These are phyloP conservation scores for Scutellaria galericulata DNA, from an alignment of 257 asterid species.

Conservation along the genomic window DNA sequence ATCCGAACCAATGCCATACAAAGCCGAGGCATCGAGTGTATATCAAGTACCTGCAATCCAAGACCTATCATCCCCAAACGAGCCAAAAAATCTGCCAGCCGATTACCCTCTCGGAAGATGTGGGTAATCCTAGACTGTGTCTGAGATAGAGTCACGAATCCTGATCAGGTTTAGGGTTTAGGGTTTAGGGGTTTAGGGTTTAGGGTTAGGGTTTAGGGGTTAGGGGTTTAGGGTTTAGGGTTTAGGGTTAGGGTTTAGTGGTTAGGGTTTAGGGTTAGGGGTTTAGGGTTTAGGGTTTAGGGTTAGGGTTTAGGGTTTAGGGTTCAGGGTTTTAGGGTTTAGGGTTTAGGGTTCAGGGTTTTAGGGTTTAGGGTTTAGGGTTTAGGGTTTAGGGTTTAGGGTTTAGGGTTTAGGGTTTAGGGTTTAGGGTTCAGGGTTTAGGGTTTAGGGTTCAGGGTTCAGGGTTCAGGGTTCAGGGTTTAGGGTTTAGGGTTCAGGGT, in stretches of 20 bases:
- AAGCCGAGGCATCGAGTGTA: no score
- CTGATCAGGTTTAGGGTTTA: no score
- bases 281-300: neutral
- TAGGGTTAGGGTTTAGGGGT: neutral
- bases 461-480: neutral
- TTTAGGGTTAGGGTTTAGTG: neutral
- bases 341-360: constrained; percentile 1
- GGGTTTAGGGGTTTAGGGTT: no score
- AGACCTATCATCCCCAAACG: no score
- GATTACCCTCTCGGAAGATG: no score
- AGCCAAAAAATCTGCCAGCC: no score
- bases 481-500: neutral
- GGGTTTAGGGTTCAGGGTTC: neutral
- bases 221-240: neutral
- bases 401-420: neutral
- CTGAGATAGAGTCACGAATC: no score
- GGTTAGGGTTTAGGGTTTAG: neutral
- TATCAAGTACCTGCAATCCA: no score
- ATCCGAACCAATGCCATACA: no score
- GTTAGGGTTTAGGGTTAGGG: neutral
- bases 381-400: neutral
- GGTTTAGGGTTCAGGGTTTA: neutral
- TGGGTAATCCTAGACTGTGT: no score
- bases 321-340: neutral
- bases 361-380: neutral